Evolutionary conservation across 805 yeast species (phyloP), one percentile per base, ranked within the genome.

Genomic region (Monosporozyma servazzii): DNA sequence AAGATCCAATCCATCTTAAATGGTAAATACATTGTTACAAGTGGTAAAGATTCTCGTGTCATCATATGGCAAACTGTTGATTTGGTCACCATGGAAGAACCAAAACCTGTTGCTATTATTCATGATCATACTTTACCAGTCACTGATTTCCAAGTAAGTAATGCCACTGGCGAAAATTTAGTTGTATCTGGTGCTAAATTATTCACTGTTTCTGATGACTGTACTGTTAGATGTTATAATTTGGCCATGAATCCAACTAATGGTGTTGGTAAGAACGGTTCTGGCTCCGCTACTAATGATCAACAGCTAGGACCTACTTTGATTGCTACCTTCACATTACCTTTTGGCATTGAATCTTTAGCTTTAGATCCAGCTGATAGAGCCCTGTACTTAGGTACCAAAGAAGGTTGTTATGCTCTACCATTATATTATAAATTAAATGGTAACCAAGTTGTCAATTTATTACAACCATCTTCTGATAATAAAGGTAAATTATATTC

Each of bases 31-130:
- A 63, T 91, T 43, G 75, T 86, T 6, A 78, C 90, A 4, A 87
- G 84, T n/a, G 88, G 95, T 57, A 75, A 74, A 42, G 99, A 91
- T 70, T 81, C 96, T 1, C 74, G 96, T 55, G 76, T 85, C 15
- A 73, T 84, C 25, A 77, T 86, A 3, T 90, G 96, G 95, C 78
- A 77, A 54, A 70, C 83, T 0, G 55, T 73, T 18, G 95, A 88
- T 57, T 70, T 90, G 54, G 71, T 51, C 42, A 52, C 36, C 56
- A 65, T 48, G 58, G 71, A 56, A 52, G 72, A 70, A 8, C 66
- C 76, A 27, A 84, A 81, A 61, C 89, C 91, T 2, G 71, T 73
- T 48, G 75, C 74, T 42, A 70, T 79, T 7, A 69, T 85, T 48
- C 76, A 82, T 7, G 89, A 85, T 58, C 86, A 84, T 60, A 68